These are phyloP conservation scores for Colletotrichum echinochloae DNA, from an alignment of 2,329 filamentous ascomycete genomes.

Conservation along the genomic window DNA sequence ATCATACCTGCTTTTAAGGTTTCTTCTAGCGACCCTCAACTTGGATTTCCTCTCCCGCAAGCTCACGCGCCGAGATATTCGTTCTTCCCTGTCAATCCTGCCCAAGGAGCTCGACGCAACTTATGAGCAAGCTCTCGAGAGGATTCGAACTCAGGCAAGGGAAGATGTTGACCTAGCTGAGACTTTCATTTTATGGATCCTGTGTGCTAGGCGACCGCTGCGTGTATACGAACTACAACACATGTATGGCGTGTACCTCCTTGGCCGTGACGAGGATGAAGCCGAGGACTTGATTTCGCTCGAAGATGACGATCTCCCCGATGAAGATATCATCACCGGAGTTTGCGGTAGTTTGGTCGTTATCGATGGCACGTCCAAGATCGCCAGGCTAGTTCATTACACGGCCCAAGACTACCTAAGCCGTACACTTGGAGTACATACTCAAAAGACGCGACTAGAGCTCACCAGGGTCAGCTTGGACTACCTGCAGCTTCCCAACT, in stretches of 20 bases:
- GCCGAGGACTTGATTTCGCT: neutral
- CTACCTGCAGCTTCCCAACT: slow-evolving; percentile 1
- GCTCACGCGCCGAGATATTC: slow-evolving; percentile 11
- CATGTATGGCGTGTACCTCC: slow-evolving; percentile 13
- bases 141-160: slow-evolving; percentile 6
- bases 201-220: slow-evolving; percentile 8
- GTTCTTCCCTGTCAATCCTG: slow-evolving; percentile 3
- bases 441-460: neutral
- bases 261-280: slow-evolving; percentile 1
- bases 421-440: neutral
- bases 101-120: slow-evolving; percentile 23
- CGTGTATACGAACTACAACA: slow-evolving; percentile 5
- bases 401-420: neutral
- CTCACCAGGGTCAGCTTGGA: neutral
- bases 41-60: slow-evolving; percentile 9
- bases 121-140: slow-evolving; percentile 15
- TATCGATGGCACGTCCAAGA: neutral
- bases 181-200: slow-evolving; percentile 9
- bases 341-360: slow-evolving; percentile 13
- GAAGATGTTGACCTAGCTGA: slow-evolving; percentile 20
- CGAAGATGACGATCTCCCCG: slow-evolving; percentile 10
- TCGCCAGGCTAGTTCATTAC: neutral
- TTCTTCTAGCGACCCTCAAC: slow-evolving; percentile 16
- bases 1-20: neutral
- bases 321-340: slow-evolving; percentile 1